phyloP scores from a whole-genome alignment of 2,329 filamentous ascomycete genomes.

The Talaromyces verruculosus region DNA sequence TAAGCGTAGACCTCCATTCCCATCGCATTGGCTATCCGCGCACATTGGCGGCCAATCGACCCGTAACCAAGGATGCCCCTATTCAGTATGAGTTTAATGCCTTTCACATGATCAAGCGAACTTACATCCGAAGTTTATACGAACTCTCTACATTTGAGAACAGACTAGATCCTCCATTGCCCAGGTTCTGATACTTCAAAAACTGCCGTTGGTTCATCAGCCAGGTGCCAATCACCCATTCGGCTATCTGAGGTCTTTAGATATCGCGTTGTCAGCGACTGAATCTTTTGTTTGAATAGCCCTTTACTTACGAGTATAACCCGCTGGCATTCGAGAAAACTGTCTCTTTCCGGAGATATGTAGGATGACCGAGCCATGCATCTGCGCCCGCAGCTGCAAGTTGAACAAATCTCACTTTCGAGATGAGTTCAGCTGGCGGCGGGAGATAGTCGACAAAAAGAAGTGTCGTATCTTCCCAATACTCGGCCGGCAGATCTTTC shows the following conservation, averaged over 20 bases:
- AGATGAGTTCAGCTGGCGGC: neutral
- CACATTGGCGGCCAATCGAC: conserved; percentile 6
- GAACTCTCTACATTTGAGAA: neutral
- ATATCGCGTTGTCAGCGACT: neutral
- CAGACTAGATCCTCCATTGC: neutral
- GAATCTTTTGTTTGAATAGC: neutral
- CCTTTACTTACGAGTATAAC: neutral
- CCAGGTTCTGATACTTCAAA: conserved; percentile 4
- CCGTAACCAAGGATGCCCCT: conserved; percentile 5
- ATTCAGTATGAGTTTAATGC: neutral
- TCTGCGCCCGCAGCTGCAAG: conserved; percentile 1
- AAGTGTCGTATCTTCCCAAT: neutral
- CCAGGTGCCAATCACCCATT: conserved; percentile 8
- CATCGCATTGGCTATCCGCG: conserved; percentile 47
- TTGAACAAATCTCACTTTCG: conserved; percentile 5
- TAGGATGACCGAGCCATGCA: neutral
- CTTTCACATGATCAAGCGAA: neutral
- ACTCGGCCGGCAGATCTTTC: neutral
- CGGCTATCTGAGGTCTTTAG: neutral
- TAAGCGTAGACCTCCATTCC: conserved; percentile 76
- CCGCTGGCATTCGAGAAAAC: conserved; percentile 3
- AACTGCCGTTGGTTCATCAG: neutral
- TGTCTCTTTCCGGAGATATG: neutral
- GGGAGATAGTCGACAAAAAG: neutral
- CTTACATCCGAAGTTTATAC: conserved; percentile 2